Base-by-base conservation (phyloP, 2,329 filamentous ascomycete species). In the Coniochaeta prunicola region DNA sequence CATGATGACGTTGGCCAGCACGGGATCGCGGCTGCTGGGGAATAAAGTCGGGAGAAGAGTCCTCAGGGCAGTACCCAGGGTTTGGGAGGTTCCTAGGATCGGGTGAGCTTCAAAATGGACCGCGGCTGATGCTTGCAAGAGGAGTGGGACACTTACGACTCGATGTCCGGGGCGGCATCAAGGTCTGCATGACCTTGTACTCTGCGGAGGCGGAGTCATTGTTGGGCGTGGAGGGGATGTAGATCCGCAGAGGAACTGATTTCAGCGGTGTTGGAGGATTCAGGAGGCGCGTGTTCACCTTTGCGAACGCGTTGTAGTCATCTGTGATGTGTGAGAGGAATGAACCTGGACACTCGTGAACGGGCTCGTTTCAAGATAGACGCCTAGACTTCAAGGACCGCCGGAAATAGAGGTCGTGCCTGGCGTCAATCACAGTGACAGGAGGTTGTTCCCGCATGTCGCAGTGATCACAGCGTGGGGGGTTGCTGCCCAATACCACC, bases 231-330 rank as follows among this genome's bases (percentile, higher is more conserved):
- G 85, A 82, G 2, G 89, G 90, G 55, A 97, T 85, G 73, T 97
- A 99, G 58, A 97, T 76, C 58, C 92, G 87, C 40, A 97, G 75
- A 0, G 94, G 94, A n/a, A 97, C 80, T 72, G 96, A 87, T 61
- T 87, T 87, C 57, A 97, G 81, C 19, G 87, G 83, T 7, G 85
- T 83, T 1, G 91, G 86, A 3, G 88, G 83, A 67, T 90, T 89
- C 61, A 97, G 82, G 2, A 97, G 82, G 62, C 87, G 88, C 62
- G 80, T 83, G 69, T 92, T 88, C 66, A 97, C 86, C 59, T 83
- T 84, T 68, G 84, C 82, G 74, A 90, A 97, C 42, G 86, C 77
- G 9, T 77, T 65, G 65, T 90, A 86, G 72, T 97, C 86, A 66
- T 96, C 86, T 90, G 60, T 34, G 26, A 7, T 42, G 30, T 55